A percentile compares a stretch with the other conserved stretches of the same genome.
phyloP scores from a whole-genome alignment of 2,329 filamentous ascomycete species.

The Leptographium radiaticola region DNA sequence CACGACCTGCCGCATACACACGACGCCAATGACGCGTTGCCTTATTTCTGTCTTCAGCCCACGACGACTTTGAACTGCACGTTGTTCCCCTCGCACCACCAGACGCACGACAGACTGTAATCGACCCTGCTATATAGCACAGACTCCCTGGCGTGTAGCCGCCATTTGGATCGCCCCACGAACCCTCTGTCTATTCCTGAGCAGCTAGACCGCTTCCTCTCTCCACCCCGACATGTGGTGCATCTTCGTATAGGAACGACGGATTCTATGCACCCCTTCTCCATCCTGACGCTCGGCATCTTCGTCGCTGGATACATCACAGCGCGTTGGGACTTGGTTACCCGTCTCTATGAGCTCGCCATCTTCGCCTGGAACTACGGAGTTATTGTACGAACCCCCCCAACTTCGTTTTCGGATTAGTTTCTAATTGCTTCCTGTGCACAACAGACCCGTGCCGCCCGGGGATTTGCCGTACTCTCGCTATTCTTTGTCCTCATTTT shows the following conservation, averaged over 20 bases:
- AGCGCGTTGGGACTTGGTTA: slow-evolving; percentile 96
- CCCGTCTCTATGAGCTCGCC: slow-evolving; percentile 88
- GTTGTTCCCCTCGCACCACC: background rate
- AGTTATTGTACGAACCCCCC: slow-evolving; percentile 57
- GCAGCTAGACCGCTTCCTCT: background rate
- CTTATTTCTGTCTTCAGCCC: background rate
- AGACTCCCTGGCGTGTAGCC: too few relatives aligned
- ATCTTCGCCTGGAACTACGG: slow-evolving; percentile 98
- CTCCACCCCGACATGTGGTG: slow-evolving; percentile 25
- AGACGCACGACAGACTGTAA: background rate
- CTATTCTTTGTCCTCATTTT: slow-evolving; percentile 74
- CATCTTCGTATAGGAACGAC: slow-evolving; percentile 23
- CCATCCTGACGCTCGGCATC: slow-evolving; percentile 86
- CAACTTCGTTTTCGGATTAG: background rate
- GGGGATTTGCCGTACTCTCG: slow-evolving; percentile 73
- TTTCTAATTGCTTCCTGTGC: background rate
- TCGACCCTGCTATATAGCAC: too few relatives aligned
- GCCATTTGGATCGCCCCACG: too few relatives aligned
- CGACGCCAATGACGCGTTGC: background rate
- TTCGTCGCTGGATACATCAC: slow-evolving; percentile 99
- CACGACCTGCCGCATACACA: background rate
- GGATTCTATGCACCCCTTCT: slow-evolving; percentile 91
- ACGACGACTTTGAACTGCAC: background rate
- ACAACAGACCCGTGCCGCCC: slow-evolving; percentile 63
- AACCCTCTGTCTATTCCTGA: too few relatives aligned